Conservation (phyloP, 1,284 basidiomycete species). For the Malassezia nana region DNA sequence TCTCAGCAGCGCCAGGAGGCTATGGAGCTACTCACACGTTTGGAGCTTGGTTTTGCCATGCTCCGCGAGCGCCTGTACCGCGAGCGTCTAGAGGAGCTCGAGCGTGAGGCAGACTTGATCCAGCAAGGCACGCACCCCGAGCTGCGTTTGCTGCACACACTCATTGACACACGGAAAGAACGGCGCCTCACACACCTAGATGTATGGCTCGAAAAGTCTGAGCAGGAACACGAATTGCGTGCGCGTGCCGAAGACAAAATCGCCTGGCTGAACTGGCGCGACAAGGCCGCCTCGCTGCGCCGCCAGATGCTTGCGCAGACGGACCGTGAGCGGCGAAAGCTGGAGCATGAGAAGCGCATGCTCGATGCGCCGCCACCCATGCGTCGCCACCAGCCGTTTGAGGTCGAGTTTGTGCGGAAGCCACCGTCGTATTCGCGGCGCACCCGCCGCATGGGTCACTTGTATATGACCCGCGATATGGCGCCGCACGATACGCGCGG, state of each 20-base stretch:
- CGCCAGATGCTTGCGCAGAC: constrained; percentile 71
- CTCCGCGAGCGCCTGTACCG: constrained; percentile 55
- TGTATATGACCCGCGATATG: constrained; percentile 4
- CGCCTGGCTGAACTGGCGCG: constrained; percentile 58
- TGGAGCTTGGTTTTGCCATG: constrained; percentile 55
- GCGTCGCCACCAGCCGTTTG: constrained; percentile 43
- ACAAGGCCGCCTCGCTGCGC: constrained; percentile 58
- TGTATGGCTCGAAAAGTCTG: constrained; percentile 55
- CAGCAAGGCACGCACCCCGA: constrained; percentile 69
- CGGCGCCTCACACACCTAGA: constrained; percentile 47
- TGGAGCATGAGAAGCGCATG: constrained; percentile 68
- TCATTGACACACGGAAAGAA: constrained; percentile 48
- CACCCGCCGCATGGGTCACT: constrained; percentile 15
- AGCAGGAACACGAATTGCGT: constrained; percentile 62
- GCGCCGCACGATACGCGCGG: constrained; percentile 5
- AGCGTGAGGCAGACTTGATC: constrained; percentile 54
- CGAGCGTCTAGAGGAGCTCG: constrained; percentile 55
- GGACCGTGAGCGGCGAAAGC: constrained; percentile 64
- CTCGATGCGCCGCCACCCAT: constrained; percentile 62
- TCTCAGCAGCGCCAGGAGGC: constrained; percentile 49
- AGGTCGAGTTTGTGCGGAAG: constrained; percentile 42
- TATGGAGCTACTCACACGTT: constrained; percentile 53
- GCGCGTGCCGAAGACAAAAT: constrained; percentile 57
- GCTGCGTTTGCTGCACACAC: constrained; percentile 60
- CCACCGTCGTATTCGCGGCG: constrained; percentile 18